Base-by-base conservation (phyloP, 1,139 yeast species). In the Diutina sp. region DNA sequence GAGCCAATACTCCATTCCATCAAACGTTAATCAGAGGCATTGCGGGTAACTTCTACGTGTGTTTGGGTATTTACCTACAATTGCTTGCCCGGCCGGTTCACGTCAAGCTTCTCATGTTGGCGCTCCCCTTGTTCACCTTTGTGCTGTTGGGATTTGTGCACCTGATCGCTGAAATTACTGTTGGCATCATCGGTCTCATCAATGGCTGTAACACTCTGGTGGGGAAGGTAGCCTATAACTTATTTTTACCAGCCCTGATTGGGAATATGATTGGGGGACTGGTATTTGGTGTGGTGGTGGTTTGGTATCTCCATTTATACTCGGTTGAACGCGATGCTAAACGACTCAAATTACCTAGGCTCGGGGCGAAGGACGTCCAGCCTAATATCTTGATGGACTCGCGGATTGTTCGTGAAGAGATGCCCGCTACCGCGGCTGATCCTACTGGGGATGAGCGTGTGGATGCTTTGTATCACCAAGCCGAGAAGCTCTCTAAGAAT, bases 41-140 rank as follows among this genome's bases (percentile, higher is more conserved):
- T 46, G 90, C 87, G 0, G 91, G 93, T 44, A 88, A 88, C 66
- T 87, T 87, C 64, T 85, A 76, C 64, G 95, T 87, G 29, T 81
- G 85, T 56, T 69, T 87, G 55, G 95, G 90, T 0, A 83, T 87
- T 9, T 87, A 86, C 67, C 69, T 87, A 57, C 95, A 87, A 65
- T 70, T 88, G 46, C 79, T 87, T 83, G 87, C 86, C 8, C 86
- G 85, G 63, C 95, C 95, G 0, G 64, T 84, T n/a, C 95, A 87
- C 65, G 95, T 88, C 48, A 86, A 86, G 63, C 75, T 85, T 54
- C 53, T 85, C n/a, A 69, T 85, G 72, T 78, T 87, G 72, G 62
- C 74, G 7, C 65, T 87, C 29, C 95, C 95, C 0, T 74, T 87
- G 12, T 85, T 86, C 68, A 81, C 90, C 0, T 85, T 87, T 66